phyloP scores from a whole-genome alignment of 2,329 filamentous ascomycete genomes.

The Cladosporium sp. region DNA sequence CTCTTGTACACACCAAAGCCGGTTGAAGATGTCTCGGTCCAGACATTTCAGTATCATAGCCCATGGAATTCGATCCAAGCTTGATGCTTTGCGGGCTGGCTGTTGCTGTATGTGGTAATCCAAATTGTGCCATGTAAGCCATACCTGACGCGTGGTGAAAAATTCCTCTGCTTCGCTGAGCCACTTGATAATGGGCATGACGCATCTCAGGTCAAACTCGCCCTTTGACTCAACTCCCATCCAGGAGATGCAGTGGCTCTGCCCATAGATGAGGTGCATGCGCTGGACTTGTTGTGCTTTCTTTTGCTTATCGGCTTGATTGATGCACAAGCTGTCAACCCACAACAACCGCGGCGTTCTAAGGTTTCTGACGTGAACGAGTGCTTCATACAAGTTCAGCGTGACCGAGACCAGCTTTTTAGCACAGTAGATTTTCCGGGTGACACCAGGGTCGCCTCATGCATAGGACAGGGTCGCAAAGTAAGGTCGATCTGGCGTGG shows the following conservation, averaged over 20 bases:
- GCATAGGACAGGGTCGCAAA: background rate
- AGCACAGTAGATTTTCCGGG: background rate
- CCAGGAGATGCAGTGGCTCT: background rate
- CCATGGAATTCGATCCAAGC: too few species aligned
- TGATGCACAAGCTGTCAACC: slow-evolving; percentile 21
- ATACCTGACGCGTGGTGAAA: too few species aligned
- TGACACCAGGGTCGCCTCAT: background rate
- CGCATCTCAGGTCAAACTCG: background rate
- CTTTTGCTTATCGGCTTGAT: slow-evolving; percentile 9
- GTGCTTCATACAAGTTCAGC: background rate
- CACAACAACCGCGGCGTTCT: slow-evolving; percentile 5
- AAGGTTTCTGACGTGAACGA: background rate
- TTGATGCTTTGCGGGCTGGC: too few species aligned
- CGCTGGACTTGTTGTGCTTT: slow-evolving; percentile 16
- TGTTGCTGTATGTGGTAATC: too few species aligned
- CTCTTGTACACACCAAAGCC: too few species aligned
- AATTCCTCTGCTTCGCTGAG: background rate
- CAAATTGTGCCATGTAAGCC: too few species aligned
- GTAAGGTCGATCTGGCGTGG: background rate
- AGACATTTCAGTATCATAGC: too few species aligned
- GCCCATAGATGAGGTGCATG: slow-evolving; percentile 12
- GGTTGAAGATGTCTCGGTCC: too few species aligned
- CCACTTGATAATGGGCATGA: too few species aligned
- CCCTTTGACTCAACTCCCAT: background rate
- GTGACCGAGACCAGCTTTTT: background rate